These are phyloP conservation scores for Chloris gayana DNA, from an alignment of 176 grass and related monocot species.

Conservation along the genomic window DNA sequence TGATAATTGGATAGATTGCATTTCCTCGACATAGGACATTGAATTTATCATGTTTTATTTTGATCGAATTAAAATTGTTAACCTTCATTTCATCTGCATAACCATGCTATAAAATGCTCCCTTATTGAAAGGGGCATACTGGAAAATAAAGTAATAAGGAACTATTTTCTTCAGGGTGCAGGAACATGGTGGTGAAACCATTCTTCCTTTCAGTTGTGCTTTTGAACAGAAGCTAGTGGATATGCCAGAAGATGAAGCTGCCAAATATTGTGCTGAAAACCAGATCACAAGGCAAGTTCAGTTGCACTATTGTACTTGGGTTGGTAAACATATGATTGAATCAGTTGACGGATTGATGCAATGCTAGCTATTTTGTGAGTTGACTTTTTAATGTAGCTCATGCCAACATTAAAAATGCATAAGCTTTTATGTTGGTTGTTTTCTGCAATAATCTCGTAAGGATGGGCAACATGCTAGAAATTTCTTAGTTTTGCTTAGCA, in stretches of 20 bases:
- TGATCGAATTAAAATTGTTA: not conserved
- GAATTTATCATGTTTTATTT: not conserved
- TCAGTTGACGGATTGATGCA: not conserved
- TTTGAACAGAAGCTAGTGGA: constrained; percentile 86
- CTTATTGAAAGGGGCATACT: not conserved
- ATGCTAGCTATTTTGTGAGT: not conserved
- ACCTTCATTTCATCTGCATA: constrained; percentile 1
- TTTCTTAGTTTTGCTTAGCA: not conserved
- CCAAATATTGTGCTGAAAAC: constrained; percentile 93
- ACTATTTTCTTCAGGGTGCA: constrained; percentile 64
- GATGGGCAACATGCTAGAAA: not conserved
- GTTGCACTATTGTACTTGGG: not conserved
- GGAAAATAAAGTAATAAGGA: constrained; percentile 12
- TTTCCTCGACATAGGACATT: not conserved
- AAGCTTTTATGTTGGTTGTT: not conserved
- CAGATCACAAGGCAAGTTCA: constrained; percentile 66
- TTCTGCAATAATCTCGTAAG: not conserved
- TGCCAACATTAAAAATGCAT: not conserved
- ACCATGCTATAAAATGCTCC: not conserved
- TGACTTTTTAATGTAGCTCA: not conserved
- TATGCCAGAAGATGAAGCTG: constrained; percentile 97
- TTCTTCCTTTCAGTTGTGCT: constrained; percentile 93
- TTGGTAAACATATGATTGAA: not conserved
- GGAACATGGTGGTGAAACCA: constrained; percentile 92
- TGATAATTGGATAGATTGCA: not conserved